phyloP scores from a whole-genome alignment of 2,329 filamentous ascomycete genomes.

The Teratosphaeria destructans region DNA sequence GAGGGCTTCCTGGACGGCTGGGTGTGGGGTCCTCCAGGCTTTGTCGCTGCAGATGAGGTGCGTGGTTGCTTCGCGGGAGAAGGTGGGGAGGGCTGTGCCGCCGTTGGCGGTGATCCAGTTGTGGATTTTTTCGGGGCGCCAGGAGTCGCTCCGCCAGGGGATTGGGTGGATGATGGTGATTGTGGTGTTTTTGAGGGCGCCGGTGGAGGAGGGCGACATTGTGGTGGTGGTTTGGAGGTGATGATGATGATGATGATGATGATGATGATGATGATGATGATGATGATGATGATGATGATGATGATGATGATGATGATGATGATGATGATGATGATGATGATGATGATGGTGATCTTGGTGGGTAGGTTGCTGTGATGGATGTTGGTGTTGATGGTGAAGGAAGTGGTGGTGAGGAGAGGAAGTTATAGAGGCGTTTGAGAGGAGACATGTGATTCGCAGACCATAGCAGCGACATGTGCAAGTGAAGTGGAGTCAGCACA shows the following conservation, averaged over 20 bases:
- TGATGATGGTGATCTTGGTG: background rate
- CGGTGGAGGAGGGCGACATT: background rate
- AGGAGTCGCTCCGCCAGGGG: slow-evolving; percentile 3
- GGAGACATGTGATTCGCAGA: background rate
- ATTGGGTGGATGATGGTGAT: slow-evolving; percentile 9
- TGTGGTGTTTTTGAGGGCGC: slow-evolving; percentile 2
- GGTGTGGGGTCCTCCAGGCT: slow-evolving; percentile 36
- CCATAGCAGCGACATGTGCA: background rate
- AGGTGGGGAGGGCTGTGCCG: slow-evolving; percentile 38
- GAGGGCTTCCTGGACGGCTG: background rate
- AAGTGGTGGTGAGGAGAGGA: background rate
- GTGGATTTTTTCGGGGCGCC: slow-evolving; percentile 31
- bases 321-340: background rate
- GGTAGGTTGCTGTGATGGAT: background rate
- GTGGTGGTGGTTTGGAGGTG: background rate
- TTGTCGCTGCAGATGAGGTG: slow-evolving; percentile 60
- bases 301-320: background rate
- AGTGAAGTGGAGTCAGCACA: background rate
- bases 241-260: background rate
- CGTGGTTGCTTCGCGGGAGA: slow-evolving; percentile 48
- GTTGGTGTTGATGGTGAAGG: background rate
- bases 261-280: background rate
- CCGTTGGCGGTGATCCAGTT: slow-evolving; percentile 61
- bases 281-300: background rate
- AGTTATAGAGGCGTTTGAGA: background rate